Base-by-base conservation (phyloP, 2,329 filamentous ascomycete genomes). In the Emmonsiellopsis sp. region DNA sequence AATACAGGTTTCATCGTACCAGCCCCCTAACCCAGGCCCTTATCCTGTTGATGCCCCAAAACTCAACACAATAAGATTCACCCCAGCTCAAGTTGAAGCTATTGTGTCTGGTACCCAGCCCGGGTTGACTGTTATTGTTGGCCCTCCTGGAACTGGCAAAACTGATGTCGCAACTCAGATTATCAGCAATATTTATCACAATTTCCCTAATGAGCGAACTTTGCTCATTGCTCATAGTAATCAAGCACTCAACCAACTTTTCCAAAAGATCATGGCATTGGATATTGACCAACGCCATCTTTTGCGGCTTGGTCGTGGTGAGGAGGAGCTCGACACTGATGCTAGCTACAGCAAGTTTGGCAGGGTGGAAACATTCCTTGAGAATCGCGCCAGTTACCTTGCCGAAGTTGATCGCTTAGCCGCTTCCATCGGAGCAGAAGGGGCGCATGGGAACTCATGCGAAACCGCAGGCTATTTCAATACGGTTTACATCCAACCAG, bases 111-210 rank as follows among this genome's bases (percentile, higher is more conserved):
- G 93, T 16, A 91, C 89, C 6, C 94, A 98, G 63, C 92, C 93
- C 37, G 93, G 94, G 16, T 78, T 98, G 50, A 96, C 92, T 1
- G 82, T 98, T 47, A 86, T 98, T 61, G 89, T 98, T 57, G 93
- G 93, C 1, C 93, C 93, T 52, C 93, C 93, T 7, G 93, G 93
- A 52, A 98, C 93, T 6, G 93, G 94, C 58, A 98, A 98, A 76
- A 98, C 93, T n/a, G 93, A 98, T 70, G 93, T 98, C 51, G 91
- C 90, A 47, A 96, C 92, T 4, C 93, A 98, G 70, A 94, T 97
- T 67, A 98, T 98, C 73, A 96, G 89, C 75, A 96, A 97, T 69
- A 87, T 98, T 62, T 98, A 98, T 67, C 92, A 97, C 75, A 95
- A 97, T 71, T 98, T 96, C 67, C 91, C 93, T 7, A 79, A 85